Base-by-base conservation (phyloP, 495 filamentous ascomycete genomes). In the Chaetomium cochliodes region DNA sequence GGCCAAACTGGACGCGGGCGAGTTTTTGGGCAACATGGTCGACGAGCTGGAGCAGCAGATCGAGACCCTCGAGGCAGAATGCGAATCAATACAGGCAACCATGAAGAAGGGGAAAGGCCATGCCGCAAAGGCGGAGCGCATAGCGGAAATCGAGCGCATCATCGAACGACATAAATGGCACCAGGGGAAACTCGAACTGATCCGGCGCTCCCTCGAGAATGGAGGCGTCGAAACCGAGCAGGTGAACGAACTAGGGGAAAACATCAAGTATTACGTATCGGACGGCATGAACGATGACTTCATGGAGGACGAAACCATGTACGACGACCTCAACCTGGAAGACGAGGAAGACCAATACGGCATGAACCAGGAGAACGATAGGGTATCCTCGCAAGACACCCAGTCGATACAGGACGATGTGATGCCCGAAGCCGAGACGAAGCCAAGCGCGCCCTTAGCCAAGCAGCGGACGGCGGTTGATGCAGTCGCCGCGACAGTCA, bases 81-180 rank as follows among this genome's bases (percentile, higher is more conserved):
- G 89, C 65, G 96, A 97, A 74, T 79, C 85, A 42, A 80, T 98
- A 75, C 89, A 93, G 64, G 91, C 88, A 18, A 93, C 88, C 33
- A 83, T 96, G 78, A 98, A 96, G 81, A 98, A 96, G 77, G 89
- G 91, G 57, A 98, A 97, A 77, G 90, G 89, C 67, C 91, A 97
- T 58, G 70, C 82, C 25, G 79, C 84, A 64, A 96, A 93, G 76
- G 87, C 90, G 8, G 93, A 96, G 64, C 87, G 94, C 54, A 84
- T 97, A 79, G 86, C 90, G 20, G 90, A 93, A 71, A 90, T 98
- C 59, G 88, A 93, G 66, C 83, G 83, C 62, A 81, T 88, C 69
- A 90, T 90, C 70, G 96, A 98, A 74, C 87, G 90, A 63, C 93
- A 98, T 81, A 98, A 97, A 77, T 97, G 91, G 90, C 96, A 98